Evolutionary conservation across 225 moss, liverwort and hornwort species (phyloP), one percentile per base, ranked within the genome.

Genomic region (Anthoceros angustus): DNA sequence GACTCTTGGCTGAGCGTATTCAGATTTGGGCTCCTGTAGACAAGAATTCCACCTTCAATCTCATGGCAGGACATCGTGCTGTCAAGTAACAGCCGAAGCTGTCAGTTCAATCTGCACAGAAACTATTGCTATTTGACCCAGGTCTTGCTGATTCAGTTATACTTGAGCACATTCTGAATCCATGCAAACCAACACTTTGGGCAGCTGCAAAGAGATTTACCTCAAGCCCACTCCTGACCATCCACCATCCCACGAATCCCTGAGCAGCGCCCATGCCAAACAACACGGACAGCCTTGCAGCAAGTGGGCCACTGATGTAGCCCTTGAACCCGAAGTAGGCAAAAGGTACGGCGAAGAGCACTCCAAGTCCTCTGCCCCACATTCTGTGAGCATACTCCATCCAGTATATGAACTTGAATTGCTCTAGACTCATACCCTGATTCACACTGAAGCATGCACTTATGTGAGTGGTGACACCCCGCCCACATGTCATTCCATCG

Each of bases 211-310:
- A 64, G 43, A 32, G 43, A 16, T 63, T 69, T 79, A 98, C 95
- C 95, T 98, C 92, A 62, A 98, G 98, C 16, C 98, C 98, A 74
- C 98, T 98, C 73, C 89, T 85, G 72, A 98, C 98, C 98, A 98
- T 98, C 98, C 98, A 98, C 98, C 98, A 98, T 64, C 98, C 98
- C 69, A 98, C 83, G 64, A 98, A 79, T 39, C 98, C 98, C 74
- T 98, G 98, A 41, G 85, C 92, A 26, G 83, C 98, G 75, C 98
- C 98, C 98, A 98, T 98, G 63, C 85, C 87, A 88, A 98, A 88
- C 72, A 98, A 80, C 21, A 76, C 80, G 75, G 82, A 88, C 2
- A 98, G 78, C 68, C 98, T 84, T 2, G 86, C 69, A 10, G 80
- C 92, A 46, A 98, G 84, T 25, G 89, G 77, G 63, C 88, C 79